Evolutionary conservation across 2,329 filamentous ascomycete genomes (phyloP).

Genomic region (Colletotrichum musicola): DNA sequence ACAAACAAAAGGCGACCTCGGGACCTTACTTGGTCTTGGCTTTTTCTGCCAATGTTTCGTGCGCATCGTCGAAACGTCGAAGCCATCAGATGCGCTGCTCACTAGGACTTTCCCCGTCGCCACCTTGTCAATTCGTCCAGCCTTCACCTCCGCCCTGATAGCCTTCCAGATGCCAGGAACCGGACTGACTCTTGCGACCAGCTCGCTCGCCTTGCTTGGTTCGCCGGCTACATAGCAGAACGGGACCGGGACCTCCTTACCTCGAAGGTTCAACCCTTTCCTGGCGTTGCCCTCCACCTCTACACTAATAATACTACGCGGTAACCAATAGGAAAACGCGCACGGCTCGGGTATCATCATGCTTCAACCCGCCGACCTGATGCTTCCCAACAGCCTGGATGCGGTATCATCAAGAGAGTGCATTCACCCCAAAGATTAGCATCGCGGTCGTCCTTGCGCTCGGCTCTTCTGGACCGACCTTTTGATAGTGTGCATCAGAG

Average conservation of each 20-base stretch:
- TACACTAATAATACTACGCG: neutral
- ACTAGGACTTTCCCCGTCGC: conserved; percentile 1
- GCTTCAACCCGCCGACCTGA: conserved; percentile 3
- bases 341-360: neutral
- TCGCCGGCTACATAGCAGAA: neutral
- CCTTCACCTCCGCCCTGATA: conserved; percentile 8
- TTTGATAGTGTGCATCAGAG: too few species aligned
- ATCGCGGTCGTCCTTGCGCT: neutral
- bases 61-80: conserved; percentile 34
- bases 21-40: conserved; percentile 9
- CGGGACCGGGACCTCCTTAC: conserved; percentile 13
- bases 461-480: neutral
- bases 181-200: neutral
- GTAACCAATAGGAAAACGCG: neutral
- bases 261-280: conserved; percentile 19
- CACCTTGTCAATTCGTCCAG: conserved; percentile 11
- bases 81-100: conserved; percentile 10
- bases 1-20: neutral
- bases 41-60: conserved; percentile 33
- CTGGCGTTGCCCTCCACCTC: conserved; percentile 4
- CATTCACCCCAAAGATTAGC: conserved; percentile 9
- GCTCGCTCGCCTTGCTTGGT: neutral
- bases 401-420: neutral
- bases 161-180: neutral
- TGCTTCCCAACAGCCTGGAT: conserved; percentile 13